These are phyloP conservation scores for Ophioceras dolichostomum DNA, from an alignment of 2,329 filamentous ascomycete genomes.

Conservation along the genomic window DNA sequence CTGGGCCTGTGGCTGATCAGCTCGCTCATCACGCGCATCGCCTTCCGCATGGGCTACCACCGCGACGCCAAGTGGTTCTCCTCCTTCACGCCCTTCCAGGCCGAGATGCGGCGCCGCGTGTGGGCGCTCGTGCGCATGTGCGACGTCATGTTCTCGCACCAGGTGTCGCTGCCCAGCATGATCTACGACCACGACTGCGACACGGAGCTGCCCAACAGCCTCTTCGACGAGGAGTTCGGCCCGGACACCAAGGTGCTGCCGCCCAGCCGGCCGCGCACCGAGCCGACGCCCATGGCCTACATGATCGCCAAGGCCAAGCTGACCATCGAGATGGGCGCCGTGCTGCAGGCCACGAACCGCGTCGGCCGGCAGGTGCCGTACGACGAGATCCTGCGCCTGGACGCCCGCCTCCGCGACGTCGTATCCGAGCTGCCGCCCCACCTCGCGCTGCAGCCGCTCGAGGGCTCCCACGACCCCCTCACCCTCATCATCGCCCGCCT, in stretches of 20 bases:
- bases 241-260: slow-evolving; percentile 57
- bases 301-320: slow-evolving; percentile 64
- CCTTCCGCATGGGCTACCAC: slow-evolving; percentile 65
- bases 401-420: slow-evolving; percentile 48
- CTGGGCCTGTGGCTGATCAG: slow-evolving; percentile 49
- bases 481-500: slow-evolving; percentile 78
- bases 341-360: slow-evolving; percentile 52
- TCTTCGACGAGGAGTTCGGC: slow-evolving; percentile 71
- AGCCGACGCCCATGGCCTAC: slow-evolving; percentile 67
- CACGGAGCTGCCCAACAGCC: slow-evolving; percentile 61
- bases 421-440: slow-evolving; percentile 65
- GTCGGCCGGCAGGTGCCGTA: slow-evolving; percentile 45
- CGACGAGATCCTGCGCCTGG: slow-evolving; percentile 51
- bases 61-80: slow-evolving; percentile 66
- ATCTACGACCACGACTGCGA: slow-evolving; percentile 66
- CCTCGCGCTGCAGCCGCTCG: slow-evolving; percentile 61
- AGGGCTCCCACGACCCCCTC: slow-evolving; percentile 68
- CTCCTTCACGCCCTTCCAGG: slow-evolving; percentile 60
- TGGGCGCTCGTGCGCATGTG: slow-evolving; percentile 63
- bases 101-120: slow-evolving; percentile 57
- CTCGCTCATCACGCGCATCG: slow-evolving; percentile 42
- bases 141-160: slow-evolving; percentile 68
- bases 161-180: slow-evolving; percentile 55
- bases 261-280: slow-evolving; percentile 50
- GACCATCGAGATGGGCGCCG: slow-evolving; percentile 56